A percentile compares a stretch with the other conserved stretches of the same genome.
Evolutionary conservation across 2,329 filamentous ascomycete species (phyloP).

Genomic region (Tolypocladium sp.): DNA sequence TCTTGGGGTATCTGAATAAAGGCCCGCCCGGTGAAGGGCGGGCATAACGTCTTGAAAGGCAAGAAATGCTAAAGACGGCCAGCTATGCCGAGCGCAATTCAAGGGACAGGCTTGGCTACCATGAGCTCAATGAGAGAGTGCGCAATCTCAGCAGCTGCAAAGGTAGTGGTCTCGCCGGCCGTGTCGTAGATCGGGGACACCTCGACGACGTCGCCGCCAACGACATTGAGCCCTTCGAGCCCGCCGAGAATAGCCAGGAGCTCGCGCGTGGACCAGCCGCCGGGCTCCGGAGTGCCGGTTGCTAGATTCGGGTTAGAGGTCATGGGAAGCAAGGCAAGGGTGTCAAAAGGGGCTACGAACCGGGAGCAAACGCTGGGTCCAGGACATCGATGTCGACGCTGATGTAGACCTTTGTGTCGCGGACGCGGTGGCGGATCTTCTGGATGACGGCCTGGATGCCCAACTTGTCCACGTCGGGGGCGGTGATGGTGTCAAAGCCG

Average conservation of each 20-base stretch:
- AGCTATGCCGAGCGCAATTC: not conserved
- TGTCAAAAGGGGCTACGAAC: not conserved
- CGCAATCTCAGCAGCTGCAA: slow-evolving; percentile 74
- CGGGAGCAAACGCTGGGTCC: slow-evolving; percentile 43
- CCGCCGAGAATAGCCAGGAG: slow-evolving; percentile 70
- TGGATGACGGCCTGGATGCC: slow-evolving; percentile 58
- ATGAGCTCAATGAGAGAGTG: slow-evolving; percentile 9
- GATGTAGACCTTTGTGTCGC: slow-evolving; percentile 65
- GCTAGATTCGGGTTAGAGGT: slow-evolving; percentile 30
- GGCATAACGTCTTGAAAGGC: not conserved
- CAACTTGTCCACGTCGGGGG: slow-evolving; percentile 63
- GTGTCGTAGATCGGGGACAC: slow-evolving; percentile 77
- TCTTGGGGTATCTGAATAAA: not conserved
- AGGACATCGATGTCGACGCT: slow-evolving; percentile 71
- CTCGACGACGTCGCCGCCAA: slow-evolving; percentile 80
- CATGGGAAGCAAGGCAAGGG: not conserved
- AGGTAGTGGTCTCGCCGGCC: slow-evolving; percentile 63
- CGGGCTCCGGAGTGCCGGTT: slow-evolving; percentile 76
- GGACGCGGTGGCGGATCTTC: slow-evolving; percentile 58
- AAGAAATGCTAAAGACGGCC: not conserved
- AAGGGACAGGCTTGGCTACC: slow-evolving; percentile 1
- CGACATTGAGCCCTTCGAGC: slow-evolving; percentile 68
- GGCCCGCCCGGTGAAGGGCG: not conserved
- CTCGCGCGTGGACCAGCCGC: slow-evolving; percentile 79
- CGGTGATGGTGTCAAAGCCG: slow-evolving; percentile 12